Base-by-base conservation (phyloP, 2,329 filamentous ascomycete species). In the Colletotrichum nymphaeae region DNA sequence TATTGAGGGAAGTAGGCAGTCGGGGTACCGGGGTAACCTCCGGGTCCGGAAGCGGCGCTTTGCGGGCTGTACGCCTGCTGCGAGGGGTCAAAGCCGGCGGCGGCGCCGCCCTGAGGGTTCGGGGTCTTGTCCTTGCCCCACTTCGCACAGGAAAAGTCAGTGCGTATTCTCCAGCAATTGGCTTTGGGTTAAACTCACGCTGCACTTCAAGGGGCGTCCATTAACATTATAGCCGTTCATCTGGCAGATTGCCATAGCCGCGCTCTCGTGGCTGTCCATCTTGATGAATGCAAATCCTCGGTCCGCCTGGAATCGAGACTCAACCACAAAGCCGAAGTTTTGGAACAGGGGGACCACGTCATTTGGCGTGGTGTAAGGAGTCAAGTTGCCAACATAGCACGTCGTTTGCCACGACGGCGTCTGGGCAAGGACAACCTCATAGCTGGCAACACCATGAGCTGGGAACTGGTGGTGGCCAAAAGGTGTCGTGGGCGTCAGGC, bases 41-140 rank as follows among this genome's bases (percentile, higher is more conserved):
- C 92, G 67, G 90, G 91, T 77, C 89, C 92, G 84, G 91, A 92
- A 49, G 42, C 42, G 78, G 89, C 93, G 78, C 92, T 94, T 81
- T 95, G 94, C 67, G 95, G 91, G 78, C 90, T 92, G 79, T 91
- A 93, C 28, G 87, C 85, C 81, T 90, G 90, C 78, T 89, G 93
- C 78, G 93, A 92, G 81, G 94, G 96, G 78, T 94, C 94, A 79
- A 98, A 97, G 78, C 93, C 93, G 79, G 93, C 81, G 75, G 85
- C 83, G 73, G 85, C 83, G 73, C 72, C 89, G 57, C 72, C 70
- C 46, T 73, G 70, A 77, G 92, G 90, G 78, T 91, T 95, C 32
- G 97, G 95, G 66, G 95, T 95, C 86, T 98, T 97, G 85, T 99
- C 97, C 87, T 99, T 99, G 82, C 97, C 97, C 97, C 97, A 99